Base-by-base conservation (phyloP, 1,284 basidiomycete species). In the Marasmius sp. region DNA sequence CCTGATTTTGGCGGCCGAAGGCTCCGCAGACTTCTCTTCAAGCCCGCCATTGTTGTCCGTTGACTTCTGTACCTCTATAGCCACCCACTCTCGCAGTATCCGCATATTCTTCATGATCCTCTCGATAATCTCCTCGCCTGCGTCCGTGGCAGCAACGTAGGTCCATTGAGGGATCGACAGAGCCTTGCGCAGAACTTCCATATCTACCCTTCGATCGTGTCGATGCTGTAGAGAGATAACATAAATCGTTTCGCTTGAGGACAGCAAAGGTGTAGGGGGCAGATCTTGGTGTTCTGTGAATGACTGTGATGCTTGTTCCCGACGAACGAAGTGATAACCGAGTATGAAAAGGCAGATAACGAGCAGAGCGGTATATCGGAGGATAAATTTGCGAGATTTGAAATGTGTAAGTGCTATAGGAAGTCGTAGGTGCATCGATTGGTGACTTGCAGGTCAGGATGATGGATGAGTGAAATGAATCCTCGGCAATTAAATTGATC, bases 211-310 rank as follows among this genome's bases (percentile, higher is more conserved):
- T 20, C 88, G 75, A 64, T 86, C 85, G 3, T 66, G 62, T 45
- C 87, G 78, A 27, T 70, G 74, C 9, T 83, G 80, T 14, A 88
- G 80, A 20, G 86, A 88, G 38, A 92, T 67, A 2, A 91, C 83
- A 66, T 84, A 86, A 58, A 86, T 79, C 2, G 55, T 53, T 54
- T 64, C 62, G n/a, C 37, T 54, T 34, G 12, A 16, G 10, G 52
- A 37, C 38, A 54, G 36, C n/a, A 54, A 20, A 14, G 27, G 36
- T 38, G 52, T n/a, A 16, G n/a, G 52, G 11, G 52, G 52, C 16
- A 47, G 16, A 20, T 47, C 45, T 20, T 47, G 9, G n/a, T 16
- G 11, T n/a, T 8, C 16, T n/a, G 7, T 5, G 2, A 20, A 18
- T 47, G 45, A 8, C 9, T 18, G 45, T 8, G 45, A 11, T 5